These are phyloP conservation scores for Saccharomycopsis olivae DNA, from an alignment of 805 yeast species.

Conservation along the genomic window DNA sequence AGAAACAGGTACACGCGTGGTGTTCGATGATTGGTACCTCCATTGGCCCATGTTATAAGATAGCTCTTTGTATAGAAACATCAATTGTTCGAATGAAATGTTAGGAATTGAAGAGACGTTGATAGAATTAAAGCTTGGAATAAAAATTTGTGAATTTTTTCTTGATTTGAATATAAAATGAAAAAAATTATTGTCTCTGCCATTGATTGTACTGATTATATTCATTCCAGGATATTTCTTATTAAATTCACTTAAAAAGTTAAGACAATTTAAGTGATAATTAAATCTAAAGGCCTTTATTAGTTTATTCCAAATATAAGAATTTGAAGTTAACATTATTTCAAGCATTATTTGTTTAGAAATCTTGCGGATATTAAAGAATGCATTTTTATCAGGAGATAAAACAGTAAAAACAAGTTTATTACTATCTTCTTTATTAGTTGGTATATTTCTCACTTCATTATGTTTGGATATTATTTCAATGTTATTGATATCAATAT, in stretches of 20 bases:
- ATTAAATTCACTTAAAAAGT: conserved; percentile 8
- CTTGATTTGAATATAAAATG: conserved; percentile 79
- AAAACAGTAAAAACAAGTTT: conserved; percentile 41
- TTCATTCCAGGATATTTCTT: conserved; percentile 41
- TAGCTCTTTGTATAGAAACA: conserved; percentile 15
- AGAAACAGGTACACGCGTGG: background rate
- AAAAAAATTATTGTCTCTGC: conserved; percentile 30
- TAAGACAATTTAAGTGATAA: conserved; percentile 29
- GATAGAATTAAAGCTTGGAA: conserved; percentile 23
- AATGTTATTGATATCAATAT: conserved; percentile 32
- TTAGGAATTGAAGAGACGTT: conserved; percentile 3
- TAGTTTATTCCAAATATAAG: conserved; percentile 29
- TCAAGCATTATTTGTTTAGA: conserved; percentile 40
- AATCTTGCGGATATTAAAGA: conserved; percentile 60
- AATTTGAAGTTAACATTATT: conserved; percentile 23
- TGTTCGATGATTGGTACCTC: conserved; percentile 1
- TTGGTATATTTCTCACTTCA: background rate
- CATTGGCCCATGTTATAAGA: conserved; percentile 2
- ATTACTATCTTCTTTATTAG: conserved; percentile 20
- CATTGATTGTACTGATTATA: conserved; percentile 14
- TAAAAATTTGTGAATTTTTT: conserved; percentile 52
- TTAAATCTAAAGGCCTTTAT: conserved; percentile 26
- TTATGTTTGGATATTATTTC: conserved; percentile 9
- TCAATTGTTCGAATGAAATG: conserved; percentile 13
- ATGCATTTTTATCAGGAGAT: conserved; percentile 54